A percentile compares a stretch with the other conserved stretches of the same genome.
phyloP scores from a whole-genome alignment of 768 basidiomycete species.

The Xerocomus potaroensis region DNA sequence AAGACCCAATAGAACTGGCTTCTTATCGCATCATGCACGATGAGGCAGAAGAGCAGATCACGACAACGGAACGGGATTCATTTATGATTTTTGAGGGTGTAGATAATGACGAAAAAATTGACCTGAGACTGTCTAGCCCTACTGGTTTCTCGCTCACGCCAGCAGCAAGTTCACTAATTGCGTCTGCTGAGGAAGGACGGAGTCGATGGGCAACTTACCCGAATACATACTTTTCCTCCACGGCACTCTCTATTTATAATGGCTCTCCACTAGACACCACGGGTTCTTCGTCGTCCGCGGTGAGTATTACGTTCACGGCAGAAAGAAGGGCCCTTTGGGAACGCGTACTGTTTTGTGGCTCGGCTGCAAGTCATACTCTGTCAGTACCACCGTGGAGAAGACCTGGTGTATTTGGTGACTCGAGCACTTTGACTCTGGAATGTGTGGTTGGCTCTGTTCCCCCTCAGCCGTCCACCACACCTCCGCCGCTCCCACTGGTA shows the following conservation, averaged over 20 bases:
- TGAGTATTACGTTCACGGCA: constrained; percentile 30
- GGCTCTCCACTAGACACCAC: constrained; percentile 33
- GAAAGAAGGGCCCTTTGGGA: constrained; percentile 42
- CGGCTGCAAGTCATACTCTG: not conserved
- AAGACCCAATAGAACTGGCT: constrained; percentile 52
- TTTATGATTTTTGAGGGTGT: constrained; percentile 37
- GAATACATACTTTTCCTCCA: constrained; percentile 52
- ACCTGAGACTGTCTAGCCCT: constrained; percentile 12
- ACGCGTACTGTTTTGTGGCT: constrained; percentile 27
- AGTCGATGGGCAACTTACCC: constrained; percentile 65
- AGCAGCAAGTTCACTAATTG: not conserved
- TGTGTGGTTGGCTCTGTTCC: constrained; percentile 20
- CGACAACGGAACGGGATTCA: constrained; percentile 17
- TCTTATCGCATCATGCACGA: constrained; percentile 45
- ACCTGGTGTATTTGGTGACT: constrained; percentile 14
- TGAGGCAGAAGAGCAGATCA: not conserved
- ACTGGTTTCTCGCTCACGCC: not conserved
- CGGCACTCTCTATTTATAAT: constrained; percentile 49
- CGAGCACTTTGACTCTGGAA: not conserved
- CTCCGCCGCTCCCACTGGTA: constrained; percentile 31
- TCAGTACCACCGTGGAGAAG: constrained; percentile 23
- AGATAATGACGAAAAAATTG: constrained; percentile 35
- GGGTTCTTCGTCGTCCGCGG: constrained; percentile 24
- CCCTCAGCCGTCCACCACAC: constrained; percentile 30
- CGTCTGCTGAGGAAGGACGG: constrained; percentile 1